A percentile compares a stretch with the other conserved stretches of the same genome.
These are phyloP conservation scores for Incumbomyces delicatus DNA, from an alignment of 2,329 filamentous ascomycete species.

Conservation along the genomic window DNA sequence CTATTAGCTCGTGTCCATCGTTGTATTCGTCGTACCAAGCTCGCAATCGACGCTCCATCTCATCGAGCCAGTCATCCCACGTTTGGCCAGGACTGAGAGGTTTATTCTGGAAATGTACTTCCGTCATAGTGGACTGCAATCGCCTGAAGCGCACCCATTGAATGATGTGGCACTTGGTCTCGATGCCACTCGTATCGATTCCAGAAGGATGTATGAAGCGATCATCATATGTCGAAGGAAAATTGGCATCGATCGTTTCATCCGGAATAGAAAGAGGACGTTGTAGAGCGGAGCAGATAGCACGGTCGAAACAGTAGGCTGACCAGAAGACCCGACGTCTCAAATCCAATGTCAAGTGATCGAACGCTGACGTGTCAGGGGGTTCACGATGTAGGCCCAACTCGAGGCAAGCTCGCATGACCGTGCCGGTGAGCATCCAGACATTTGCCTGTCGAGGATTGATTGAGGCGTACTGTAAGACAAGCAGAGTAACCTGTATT, in stretches of 20 bases:
- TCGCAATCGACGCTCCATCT: conserved; percentile 21
- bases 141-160: conserved; percentile 21
- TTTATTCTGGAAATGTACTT: conserved; percentile 23
- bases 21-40: conserved; percentile 22
- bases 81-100: conserved; percentile 18
- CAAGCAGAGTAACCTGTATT: conserved; percentile 21
- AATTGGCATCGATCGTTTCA: conserved; percentile 21
- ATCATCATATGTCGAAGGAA: conserved; percentile 20
- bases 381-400: conserved; percentile 22
- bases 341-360: conserved; percentile 21
- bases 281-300: conserved; percentile 22
- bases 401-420: conserved; percentile 22
- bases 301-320: conserved; percentile 22
- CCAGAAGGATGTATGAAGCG: conserved; percentile 19
- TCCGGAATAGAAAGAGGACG: conserved; percentile 23
- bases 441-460: conserved; percentile 22
- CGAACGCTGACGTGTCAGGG: conserved; percentile 15
- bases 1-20: conserved; percentile 20
- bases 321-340: conserved; percentile 22
- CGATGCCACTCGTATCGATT: conserved; percentile 17
- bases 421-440: conserved; percentile 23
- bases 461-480: conserved; percentile 22
- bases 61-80: conserved; percentile 23
- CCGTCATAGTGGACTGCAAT: conserved; percentile 22
- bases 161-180: conserved; percentile 20